Evolutionary conservation across 2,329 filamentous ascomycete genomes (phyloP), one percentile per base, ranked within the genome.

Genomic region (Phialemoniopsis sp.): DNA sequence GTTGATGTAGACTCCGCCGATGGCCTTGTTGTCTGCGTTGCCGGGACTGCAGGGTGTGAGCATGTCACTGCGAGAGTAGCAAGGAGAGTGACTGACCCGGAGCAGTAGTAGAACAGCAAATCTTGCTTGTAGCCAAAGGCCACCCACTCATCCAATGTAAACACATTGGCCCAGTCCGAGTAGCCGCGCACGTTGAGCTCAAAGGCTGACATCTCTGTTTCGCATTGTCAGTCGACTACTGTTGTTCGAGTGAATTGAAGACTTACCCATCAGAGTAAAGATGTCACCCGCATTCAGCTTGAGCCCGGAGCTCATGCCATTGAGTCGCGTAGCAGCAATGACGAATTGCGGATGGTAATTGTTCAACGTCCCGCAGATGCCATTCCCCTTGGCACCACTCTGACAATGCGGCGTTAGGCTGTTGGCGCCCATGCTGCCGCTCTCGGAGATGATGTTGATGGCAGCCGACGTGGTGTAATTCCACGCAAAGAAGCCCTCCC

Each of bases 111-210:
- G 21, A 26, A 26, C 6, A 6, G 6, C 21, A 26, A 26, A 10
- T 26, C 21, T 6, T 26, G 6, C 10, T 26, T 6, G 10, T 26
- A 26, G 21, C 21, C 21, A 26, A 26, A 26, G 21, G 21, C 21
- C 21, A 26, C 21, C 21, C 21, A 26, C 21, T 26, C 21, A 26
- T 26, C 21, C 6, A 26, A 10, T 6, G 21, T 26, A 10, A 26
- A 26, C 21, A 26, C 21, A 26, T 26, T 26, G 21, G 21, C 21
- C 21, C 21, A 26, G 21, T 26, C 21, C 21, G 21, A 26, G 21
- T 26, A 26, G 10, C 39, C 44, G 39, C 44, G 44, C 17, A 44
- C 44, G 26, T 46, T 44, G 17, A 46, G 32, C 37, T 46, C 44
- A 38, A 44, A 46, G 3, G 39, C 42, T 4, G 42, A 28, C 44